phyloP scores from a whole-genome alignment of 2,329 filamentous ascomycete species.

The Grosmannia huntii region DNA sequence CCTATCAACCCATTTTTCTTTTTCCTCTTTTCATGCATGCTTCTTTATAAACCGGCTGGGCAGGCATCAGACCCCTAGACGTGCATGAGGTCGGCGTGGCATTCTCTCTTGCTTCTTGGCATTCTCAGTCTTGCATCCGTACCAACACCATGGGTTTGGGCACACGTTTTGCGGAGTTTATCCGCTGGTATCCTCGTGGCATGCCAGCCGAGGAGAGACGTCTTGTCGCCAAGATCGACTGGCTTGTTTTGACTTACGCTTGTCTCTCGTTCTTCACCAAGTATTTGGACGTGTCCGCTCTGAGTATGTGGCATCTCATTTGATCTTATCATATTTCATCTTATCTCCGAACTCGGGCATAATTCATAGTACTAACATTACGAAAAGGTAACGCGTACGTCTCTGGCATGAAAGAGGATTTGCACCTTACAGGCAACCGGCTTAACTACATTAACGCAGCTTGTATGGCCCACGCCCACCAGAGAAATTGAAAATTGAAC shows the following conservation, averaged over 20 bases:
- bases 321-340: not conserved
- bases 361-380: not conserved
- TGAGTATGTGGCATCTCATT: constrained; percentile 15
- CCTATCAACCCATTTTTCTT: not conserved
- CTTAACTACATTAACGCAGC: constrained; percentile 25
- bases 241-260: constrained; percentile 26
- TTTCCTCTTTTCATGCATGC: not conserved
- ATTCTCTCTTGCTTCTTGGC: not conserved
- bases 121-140: not conserved
- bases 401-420: constrained; percentile 31
- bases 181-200: constrained; percentile 28
- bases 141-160: not conserved
- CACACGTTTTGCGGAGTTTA: constrained; percentile 1
- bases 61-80: not conserved
- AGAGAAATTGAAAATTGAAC: not conserved
- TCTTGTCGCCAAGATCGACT: constrained; percentile 35
- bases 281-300: constrained; percentile 29
- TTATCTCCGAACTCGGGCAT: not conserved
- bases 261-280: constrained; percentile 36
- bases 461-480: constrained; percentile 4
- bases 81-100: not conserved
- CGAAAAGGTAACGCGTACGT: constrained; percentile 28
- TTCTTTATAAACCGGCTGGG: not conserved
- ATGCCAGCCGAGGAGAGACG: constrained; percentile 27
- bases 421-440: constrained; percentile 26